Evolutionary conservation across 2,329 filamentous ascomycete species (phyloP).

Genomic region (Nigrograna mackinnonii): DNA sequence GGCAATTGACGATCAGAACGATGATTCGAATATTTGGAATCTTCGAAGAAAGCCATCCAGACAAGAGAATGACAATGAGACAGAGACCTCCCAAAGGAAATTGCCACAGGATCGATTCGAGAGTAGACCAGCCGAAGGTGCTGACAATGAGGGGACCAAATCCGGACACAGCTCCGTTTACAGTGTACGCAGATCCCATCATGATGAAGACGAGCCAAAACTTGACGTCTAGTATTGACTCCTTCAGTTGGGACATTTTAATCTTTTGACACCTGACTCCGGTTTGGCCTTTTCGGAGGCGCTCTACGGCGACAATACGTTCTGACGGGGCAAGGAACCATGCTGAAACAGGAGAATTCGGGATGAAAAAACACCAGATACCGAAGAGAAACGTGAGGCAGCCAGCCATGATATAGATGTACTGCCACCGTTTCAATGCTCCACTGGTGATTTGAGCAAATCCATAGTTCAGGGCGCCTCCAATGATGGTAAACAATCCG

Average conservation of each 20-base stretch:
- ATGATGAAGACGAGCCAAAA: constrained; percentile 45
- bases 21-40: constrained; percentile 67
- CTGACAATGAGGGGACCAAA: constrained; percentile 43
- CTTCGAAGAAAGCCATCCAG: constrained; percentile 65
- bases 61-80: constrained; percentile 66
- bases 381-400: constrained; percentile 62
- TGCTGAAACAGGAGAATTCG: constrained; percentile 67
- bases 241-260: constrained; percentile 55
- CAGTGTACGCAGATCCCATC: constrained; percentile 60
- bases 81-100: constrained; percentile 75
- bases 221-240: constrained; percentile 52
- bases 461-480: constrained; percentile 36
- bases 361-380: constrained; percentile 68
- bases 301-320: constrained; percentile 56
- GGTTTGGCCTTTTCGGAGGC: constrained; percentile 51
- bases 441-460: constrained; percentile 42
- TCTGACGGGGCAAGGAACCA: constrained; percentile 71
- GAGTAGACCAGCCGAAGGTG: constrained; percentile 47
- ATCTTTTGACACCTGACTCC: constrained; percentile 57
- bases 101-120: constrained; percentile 57
- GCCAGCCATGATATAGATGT: constrained; percentile 67
- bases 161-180: constrained; percentile 47
- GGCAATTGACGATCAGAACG: constrained; percentile 67
- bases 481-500: constrained; percentile 38
- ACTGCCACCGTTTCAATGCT: constrained; percentile 61